Percentiles rank a stretch among this genome's conserved stretches.
These are phyloP conservation scores for Porogramme epimiltina DNA, from an alignment of 1,284 basidiomycete species.

Conservation along the genomic window DNA sequence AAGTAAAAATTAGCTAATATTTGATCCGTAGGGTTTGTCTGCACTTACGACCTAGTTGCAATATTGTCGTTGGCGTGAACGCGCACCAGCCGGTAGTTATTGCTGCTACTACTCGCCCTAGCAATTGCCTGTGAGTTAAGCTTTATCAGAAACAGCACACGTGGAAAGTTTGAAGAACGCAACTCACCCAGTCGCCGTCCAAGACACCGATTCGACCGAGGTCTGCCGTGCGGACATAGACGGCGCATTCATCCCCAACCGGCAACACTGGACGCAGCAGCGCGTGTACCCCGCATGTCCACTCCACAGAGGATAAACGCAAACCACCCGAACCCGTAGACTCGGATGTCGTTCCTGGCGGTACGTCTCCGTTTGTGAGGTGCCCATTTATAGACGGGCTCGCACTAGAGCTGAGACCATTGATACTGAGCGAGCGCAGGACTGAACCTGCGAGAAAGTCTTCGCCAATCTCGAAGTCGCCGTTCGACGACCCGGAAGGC, in stretches of 20 bases:
- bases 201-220: constrained; percentile 25
- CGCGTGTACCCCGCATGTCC: constrained; percentile 25
- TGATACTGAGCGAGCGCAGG: constrained; percentile 17
- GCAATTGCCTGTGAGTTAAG: constrained; percentile 17
- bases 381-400: constrained; percentile 9
- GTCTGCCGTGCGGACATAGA: constrained; percentile 26
- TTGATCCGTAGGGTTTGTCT: not conserved
- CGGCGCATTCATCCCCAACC: constrained; percentile 27
- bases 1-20: not conserved
- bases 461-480: constrained; percentile 57
- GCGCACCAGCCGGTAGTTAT: constrained; percentile 51
- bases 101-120: constrained; percentile 3
- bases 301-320: constrained; percentile 13
- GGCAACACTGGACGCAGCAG: constrained; percentile 36
- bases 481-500: constrained; percentile 24
- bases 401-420: constrained; percentile 2
- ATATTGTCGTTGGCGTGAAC: constrained; percentile 55
- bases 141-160: not conserved
- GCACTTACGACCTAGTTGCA: constrained; percentile 34
- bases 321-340: not conserved
- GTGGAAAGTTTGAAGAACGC: not conserved
- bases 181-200: constrained; percentile 59
- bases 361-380: constrained; percentile 10
- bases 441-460: constrained; percentile 65
- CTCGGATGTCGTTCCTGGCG: not conserved